Evolutionary conservation across 2,329 filamentous ascomycete species (phyloP), one percentile per base, ranked within the genome.

Genomic region (Fusarium sp.): DNA sequence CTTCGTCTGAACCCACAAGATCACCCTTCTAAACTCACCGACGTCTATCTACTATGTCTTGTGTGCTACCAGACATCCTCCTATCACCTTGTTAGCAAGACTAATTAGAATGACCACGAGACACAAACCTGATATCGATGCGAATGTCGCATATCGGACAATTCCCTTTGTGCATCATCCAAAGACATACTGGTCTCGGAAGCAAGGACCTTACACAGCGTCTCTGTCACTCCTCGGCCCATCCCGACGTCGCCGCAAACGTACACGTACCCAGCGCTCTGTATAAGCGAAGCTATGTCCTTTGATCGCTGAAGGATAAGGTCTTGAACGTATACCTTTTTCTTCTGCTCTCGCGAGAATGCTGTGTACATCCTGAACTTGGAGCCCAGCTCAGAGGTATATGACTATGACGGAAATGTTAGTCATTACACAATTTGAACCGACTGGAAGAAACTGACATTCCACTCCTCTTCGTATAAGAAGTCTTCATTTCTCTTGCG

Each of bases 281-380:
- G 18, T 0, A 52, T 22, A 1, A 52, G 33, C 1, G 33, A 52
- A 15, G 33, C 33, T 14, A 36, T 11, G 3, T 26, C n/a, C 6
- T 24, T 26, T 0, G 31, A 52, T 1, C 6, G 18, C 0, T 52
- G 8, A 0, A 38, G 18, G 4, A 38, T 22, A 20, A 52, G n/a
- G 22, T 52, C n/a, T 17, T 52, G 49, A 26, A 52, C 49, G 3
- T 52, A 52, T 0, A 20, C 13, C 18, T 52, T 52, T 0, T 22
- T 26, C 9, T 26, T 3, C 7, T 36, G n/a, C 49, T 38, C 33
- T 11, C n/a, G 17, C 0, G 33, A 52, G 1, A 26, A 52, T 0
- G 33, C 49, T 15, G n/a, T 52, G 49, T 26, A 15, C 33, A 52
- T 52, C 17, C 1, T 26, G 18, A 52, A 36, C 49, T 52, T 52